Evolutionary conservation across 129 eudicot species (phyloP).

Genomic region (Flaveria trinervia): DNA sequence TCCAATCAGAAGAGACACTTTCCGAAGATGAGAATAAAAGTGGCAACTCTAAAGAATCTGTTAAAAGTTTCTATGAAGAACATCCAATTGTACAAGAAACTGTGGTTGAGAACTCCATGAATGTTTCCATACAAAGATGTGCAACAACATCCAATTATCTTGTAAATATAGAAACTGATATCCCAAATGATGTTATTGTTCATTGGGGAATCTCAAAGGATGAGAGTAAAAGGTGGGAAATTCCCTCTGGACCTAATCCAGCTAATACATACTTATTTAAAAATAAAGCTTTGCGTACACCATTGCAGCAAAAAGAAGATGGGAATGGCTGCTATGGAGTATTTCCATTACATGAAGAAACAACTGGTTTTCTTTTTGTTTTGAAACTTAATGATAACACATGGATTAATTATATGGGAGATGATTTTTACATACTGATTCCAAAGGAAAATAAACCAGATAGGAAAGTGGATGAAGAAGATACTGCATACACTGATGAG

Average conservation of each 20-base stretch:
- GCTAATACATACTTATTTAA: slow-evolving; percentile 60
- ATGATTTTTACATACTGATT: slow-evolving; percentile 71
- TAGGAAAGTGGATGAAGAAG: slow-evolving; percentile 26
- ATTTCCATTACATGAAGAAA: slow-evolving; percentile 54
- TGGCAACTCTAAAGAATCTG: slow-evolving; percentile 28
- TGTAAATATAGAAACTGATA: slow-evolving; percentile 75
- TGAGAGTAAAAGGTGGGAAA: slow-evolving; percentile 71
- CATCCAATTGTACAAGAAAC: slow-evolving; percentile 63
- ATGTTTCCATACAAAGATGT: slow-evolving; percentile 57
- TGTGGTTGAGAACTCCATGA: slow-evolving; percentile 45
- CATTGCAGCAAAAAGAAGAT: slow-evolving; percentile 62
- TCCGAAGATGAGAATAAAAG: slow-evolving; percentile 37
- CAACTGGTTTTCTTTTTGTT: slow-evolving; percentile 71
- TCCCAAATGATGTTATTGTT: slow-evolving; percentile 77
- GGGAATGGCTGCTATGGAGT: slow-evolving; percentile 53
- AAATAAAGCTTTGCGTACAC: slow-evolving; percentile 81
- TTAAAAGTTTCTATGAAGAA: slow-evolving; percentile 67
- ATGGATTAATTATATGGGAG: slow-evolving; percentile 76
- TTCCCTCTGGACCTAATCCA: slow-evolving; percentile 76
- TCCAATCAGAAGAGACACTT: slow-evolving; percentile 48
- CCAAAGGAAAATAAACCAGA: slow-evolving; percentile 37
- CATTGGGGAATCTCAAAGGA: slow-evolving; percentile 96
- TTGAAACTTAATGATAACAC: slow-evolving; percentile 66
- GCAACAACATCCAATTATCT: slow-evolving; percentile 51
- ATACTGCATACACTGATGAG: slow-evolving; percentile 56